Conservation (phyloP, 345 rosid genomes). For the Moringa oleifera region DNA sequence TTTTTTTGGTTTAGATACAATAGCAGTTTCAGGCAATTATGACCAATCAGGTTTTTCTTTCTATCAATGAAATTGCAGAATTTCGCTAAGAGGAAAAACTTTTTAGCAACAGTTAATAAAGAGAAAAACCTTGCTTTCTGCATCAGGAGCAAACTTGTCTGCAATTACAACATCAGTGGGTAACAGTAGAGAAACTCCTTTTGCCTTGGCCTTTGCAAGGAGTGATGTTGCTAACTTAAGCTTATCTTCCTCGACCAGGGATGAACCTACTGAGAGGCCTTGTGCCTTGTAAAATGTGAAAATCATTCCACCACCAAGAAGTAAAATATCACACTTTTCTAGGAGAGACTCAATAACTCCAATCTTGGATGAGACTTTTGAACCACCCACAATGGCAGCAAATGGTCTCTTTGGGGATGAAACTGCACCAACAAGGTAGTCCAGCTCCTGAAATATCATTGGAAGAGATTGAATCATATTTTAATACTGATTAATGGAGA, state of each 20-base stretch:
- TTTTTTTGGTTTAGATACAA: background rate
- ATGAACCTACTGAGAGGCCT: constrained; percentile 72
- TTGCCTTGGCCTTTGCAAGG: constrained; percentile 72
- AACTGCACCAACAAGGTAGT: constrained; percentile 92
- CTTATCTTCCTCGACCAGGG: constrained; percentile 84
- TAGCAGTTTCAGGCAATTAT: background rate
- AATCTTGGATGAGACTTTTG: constrained; percentile 93
- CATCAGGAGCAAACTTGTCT: constrained; percentile 87
- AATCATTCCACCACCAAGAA: constrained; percentile 95
- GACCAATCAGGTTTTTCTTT: background rate
- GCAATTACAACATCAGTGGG: constrained; percentile 85
- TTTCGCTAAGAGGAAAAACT: constrained; percentile 1
- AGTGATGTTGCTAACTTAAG: constrained; percentile 72
- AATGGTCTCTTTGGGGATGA: constrained; percentile 89
- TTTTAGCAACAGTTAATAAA: constrained; percentile 4
- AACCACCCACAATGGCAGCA: constrained; percentile 95
- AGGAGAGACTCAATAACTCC: constrained; percentile 91
- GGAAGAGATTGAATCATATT: background rate
- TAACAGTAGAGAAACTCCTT: constrained; percentile 70
- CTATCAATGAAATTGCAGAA: background rate
- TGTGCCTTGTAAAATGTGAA: constrained; percentile 87
- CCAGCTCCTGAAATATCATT: constrained; percentile 58
- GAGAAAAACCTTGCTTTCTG: constrained; percentile 94
- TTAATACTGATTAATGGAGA: background rate
- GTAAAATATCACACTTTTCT: constrained; percentile 57